Conservation (phyloP, 805 yeast genomes). For the Trichomonascus vanleenenianus region DNA sequence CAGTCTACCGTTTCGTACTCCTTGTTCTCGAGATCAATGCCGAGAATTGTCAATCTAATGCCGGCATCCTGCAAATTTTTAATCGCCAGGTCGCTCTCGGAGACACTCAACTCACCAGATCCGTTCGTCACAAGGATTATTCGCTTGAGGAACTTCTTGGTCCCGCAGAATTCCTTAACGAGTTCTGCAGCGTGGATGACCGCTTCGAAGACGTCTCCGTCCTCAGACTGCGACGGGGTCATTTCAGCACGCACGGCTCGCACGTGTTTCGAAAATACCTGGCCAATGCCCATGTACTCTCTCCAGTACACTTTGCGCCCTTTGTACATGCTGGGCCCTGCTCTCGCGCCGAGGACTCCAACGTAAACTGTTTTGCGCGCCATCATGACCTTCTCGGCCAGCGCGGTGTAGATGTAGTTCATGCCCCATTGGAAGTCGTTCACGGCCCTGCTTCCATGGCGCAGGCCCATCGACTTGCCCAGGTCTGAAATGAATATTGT, state of each 20-base stretch:
- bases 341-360: constrained; percentile 21
- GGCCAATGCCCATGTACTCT: neutral
- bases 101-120: too few relatives aligned
- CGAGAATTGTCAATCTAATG: too few relatives aligned
- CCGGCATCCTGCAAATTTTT: too few relatives aligned
- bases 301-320: too few relatives aligned
- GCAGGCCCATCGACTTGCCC: constrained; percentile 29
- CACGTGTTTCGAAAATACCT: constrained; percentile 8
- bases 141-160: too few relatives aligned
- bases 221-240: constrained; percentile 4
- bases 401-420: constrained; percentile 36
- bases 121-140: too few relatives aligned
- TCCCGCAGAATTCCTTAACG: constrained; percentile 21
- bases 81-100: too few relatives aligned
- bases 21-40: too few relatives aligned
- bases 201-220: constrained; percentile 11
- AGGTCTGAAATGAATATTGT: constrained; percentile 46
- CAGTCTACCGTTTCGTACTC: too few relatives aligned
- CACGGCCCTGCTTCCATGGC: constrained; percentile 8
- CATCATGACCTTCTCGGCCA: constrained; percentile 25
- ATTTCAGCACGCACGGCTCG: constrained; percentile 7
- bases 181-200: constrained; percentile 32
- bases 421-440: constrained; percentile 22
- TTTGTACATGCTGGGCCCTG: constrained; percentile 5
- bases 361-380: constrained; percentile 24